phyloP scores from a whole-genome alignment of 2,329 filamentous ascomycete genomes.

The Ilyonectria destructans region DNA sequence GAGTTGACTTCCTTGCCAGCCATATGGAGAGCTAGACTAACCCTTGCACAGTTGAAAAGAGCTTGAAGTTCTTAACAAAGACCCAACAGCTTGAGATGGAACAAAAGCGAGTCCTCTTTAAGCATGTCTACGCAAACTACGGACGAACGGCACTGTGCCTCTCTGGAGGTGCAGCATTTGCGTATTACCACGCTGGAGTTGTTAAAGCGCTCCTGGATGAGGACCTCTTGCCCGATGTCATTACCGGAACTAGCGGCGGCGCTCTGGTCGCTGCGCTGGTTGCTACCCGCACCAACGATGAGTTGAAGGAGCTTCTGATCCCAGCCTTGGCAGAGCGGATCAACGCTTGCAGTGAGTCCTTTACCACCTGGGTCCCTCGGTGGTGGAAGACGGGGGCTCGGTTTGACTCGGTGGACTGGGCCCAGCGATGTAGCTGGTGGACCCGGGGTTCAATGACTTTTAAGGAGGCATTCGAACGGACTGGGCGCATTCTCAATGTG shows the following conservation, averaged over 20 bases:
- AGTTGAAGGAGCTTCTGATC: conserved; percentile 87
- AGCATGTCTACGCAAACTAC: conserved; percentile 90
- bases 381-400: conserved; percentile 96
- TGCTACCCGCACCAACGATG: conserved; percentile 91
- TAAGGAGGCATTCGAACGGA: conserved; percentile 92
- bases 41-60: conserved; percentile 70
- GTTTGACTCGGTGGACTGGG: conserved; percentile 96
- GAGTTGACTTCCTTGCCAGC: conserved; percentile 47
- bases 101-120: conserved; percentile 87
- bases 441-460: conserved; percentile 94
- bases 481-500: conserved; percentile 94
- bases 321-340: conserved; percentile 90
- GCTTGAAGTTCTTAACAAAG: conserved; percentile 77
- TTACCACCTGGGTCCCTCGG: conserved; percentile 82
- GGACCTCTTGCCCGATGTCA: conserved; percentile 89
- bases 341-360: conserved; percentile 85
- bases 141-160: conserved; percentile 94
- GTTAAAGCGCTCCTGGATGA: conserved; percentile 91
- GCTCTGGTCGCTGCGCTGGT: conserved; percentile 91
- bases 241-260: conserved; percentile 96
- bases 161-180: conserved; percentile 93
- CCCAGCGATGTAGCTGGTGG: conserved; percentile 89
- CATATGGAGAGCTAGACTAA: conserved; percentile 30
- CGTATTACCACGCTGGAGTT: conserved; percentile 97
- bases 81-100: conserved; percentile 79